A percentile compares a stretch with the other conserved stretches of the same genome.
Evolutionary conservation across 2,329 filamentous ascomycete species (phyloP).

Genomic region (Dendrostoma leiphaemia): DNA sequence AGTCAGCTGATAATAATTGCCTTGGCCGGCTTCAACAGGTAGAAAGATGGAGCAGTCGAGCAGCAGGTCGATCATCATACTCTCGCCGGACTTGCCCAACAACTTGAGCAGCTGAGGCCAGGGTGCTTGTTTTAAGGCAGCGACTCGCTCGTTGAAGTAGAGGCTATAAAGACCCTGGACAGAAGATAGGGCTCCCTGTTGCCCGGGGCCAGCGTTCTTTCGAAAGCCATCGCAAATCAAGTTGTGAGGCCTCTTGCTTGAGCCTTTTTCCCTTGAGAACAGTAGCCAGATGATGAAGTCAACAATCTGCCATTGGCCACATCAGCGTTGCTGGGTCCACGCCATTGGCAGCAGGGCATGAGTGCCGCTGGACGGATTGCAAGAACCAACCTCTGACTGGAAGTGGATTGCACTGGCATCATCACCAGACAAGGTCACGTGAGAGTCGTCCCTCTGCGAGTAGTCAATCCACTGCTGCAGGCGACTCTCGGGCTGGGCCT

Average conservation of each 20-base stretch:
- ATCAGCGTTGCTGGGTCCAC: constrained; percentile 3
- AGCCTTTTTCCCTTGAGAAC: constrained; percentile 57
- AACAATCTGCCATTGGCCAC: constrained; percentile 57
- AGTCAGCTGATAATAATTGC: constrained; percentile 76
- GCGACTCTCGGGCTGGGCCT: constrained; percentile 34
- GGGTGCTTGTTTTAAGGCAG: constrained; percentile 62
- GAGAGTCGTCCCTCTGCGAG: constrained; percentile 61
- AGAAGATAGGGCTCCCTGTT: constrained; percentile 19
- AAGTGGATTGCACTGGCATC: constrained; percentile 45
- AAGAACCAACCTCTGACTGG: constrained; percentile 61
- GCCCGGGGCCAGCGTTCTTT: constrained; percentile 34
- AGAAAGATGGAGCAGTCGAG: constrained; percentile 76
- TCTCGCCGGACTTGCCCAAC: constrained; percentile 72
- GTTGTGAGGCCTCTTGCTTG: constrained; percentile 61
- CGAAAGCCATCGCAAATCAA: constrained; percentile 83
- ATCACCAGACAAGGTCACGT: constrained; percentile 50
- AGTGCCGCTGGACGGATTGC: background rate
- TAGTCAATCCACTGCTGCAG: constrained; percentile 59
- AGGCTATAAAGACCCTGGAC: constrained; percentile 66
- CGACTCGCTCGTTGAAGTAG: constrained; percentile 69
- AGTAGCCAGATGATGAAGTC: constrained; percentile 76
- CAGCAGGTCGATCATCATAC: constrained; percentile 74
- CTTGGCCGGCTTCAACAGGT: constrained; percentile 54
- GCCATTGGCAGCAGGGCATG: background rate
- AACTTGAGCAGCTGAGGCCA: constrained; percentile 77